Evolutionary conservation across 148 eudicot genomes (phyloP), one percentile per base, ranked within the genome.

Genomic region (Chenopodium quinoa): DNA sequence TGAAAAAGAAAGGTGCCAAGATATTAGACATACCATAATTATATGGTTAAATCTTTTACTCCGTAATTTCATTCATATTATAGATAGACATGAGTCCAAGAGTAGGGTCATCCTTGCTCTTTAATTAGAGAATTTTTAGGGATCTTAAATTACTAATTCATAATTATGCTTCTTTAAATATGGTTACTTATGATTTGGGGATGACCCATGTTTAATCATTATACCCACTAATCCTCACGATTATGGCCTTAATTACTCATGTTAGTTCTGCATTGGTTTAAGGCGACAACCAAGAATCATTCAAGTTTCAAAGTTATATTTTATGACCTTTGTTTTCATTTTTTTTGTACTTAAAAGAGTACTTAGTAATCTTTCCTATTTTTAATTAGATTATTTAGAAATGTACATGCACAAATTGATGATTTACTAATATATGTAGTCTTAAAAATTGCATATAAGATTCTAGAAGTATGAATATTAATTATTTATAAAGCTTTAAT

Each of bases 111-210:
- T 71, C 50, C 23, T 71, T 71, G 0, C 31, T 46, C 37, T 8
- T 72, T 22, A 10, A 47, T n/a, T 4, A 9, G 20, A 13, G 85
- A 75, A 83, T 79, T 74, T 83, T 44, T 83, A 62, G 85, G 85
- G 85, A 83, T 83, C 82, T 75, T 73, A 48, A 10, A 4, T 12
- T 4, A 50, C 46, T 47, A 63, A 34, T 62, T 78, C 62, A 73
- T 82, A 22, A 78, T 78, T 71, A 76, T n/a, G 66, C 31, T 46
- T 37, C 60, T 71, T 19, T 63, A 80, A 80, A 2, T 12, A 25
- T 20, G 62, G 64, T 74, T 7, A 47, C 10, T 47, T 56, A 14
- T 56, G 17, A 56, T 56, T 81, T 64, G 71, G 78, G 58, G 25
- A 40, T 71, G 34, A 16, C 34, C 17, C 77, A 72, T 54, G 56